These are phyloP conservation scores for Porosira glacialis DNA, from an alignment of 352 stramenopile genomes.

Conservation along the genomic window DNA sequence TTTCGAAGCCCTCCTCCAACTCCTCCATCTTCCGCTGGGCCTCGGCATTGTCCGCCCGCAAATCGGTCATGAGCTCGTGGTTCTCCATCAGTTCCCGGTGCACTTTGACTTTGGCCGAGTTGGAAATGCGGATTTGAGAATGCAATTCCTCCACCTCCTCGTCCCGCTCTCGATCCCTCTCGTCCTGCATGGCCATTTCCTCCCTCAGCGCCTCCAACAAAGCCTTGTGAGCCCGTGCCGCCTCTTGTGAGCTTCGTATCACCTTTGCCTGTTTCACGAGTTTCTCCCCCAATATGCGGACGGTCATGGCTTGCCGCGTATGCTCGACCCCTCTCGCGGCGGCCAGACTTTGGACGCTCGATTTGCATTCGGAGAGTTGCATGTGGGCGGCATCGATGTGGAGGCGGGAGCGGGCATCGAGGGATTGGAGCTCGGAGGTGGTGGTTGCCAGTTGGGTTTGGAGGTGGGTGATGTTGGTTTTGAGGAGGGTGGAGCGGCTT, in stretches of 20 bases:
- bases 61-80: slow-evolving; percentile 44
- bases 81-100: slow-evolving; percentile 34
- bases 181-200: slow-evolving; percentile 57
- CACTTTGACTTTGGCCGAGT: slow-evolving; percentile 28
- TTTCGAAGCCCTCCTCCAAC: slow-evolving; percentile 28
- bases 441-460: slow-evolving; percentile 30
- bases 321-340: slow-evolving; percentile 14
- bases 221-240: slow-evolving; percentile 36
- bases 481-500: no score
- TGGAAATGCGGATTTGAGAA: no score
- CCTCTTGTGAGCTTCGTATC: slow-evolving; percentile 34
- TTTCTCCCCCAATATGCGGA: slow-evolving; percentile 45
- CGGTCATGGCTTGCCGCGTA: slow-evolving; percentile 24
- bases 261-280: slow-evolving; percentile 44
- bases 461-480: no score
- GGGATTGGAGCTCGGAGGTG: slow-evolving; percentile 34
- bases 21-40: slow-evolving; percentile 26
- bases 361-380: no score
- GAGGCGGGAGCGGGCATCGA: slow-evolving; percentile 24
- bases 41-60: slow-evolving; percentile 24
- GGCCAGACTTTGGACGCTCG: slow-evolving; percentile 12
- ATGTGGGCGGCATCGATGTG: slow-evolving; percentile 41
- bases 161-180: slow-evolving; percentile 33
- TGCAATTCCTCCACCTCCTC: slow-evolving; percentile 17
- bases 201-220: slow-evolving; percentile 35